These are phyloP conservation scores for Penicillium sp. DNA, from an alignment of 2,329 filamentous ascomycete genomes.

Conservation along the genomic window DNA sequence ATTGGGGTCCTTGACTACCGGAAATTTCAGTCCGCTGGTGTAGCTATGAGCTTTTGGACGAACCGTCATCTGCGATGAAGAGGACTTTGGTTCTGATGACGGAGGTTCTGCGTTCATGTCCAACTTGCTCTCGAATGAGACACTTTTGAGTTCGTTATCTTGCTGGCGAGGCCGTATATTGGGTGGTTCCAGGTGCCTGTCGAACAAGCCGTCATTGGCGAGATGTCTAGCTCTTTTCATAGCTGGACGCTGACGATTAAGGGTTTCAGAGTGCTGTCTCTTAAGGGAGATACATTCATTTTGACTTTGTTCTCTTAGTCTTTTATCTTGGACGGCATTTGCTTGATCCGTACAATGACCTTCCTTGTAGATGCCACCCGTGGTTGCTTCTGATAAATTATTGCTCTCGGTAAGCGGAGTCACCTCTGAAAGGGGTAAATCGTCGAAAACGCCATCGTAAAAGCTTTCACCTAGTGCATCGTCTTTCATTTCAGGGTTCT, in stretches of 20 bases:
- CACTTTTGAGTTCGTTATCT: not conserved
- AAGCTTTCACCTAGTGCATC: constrained; percentile 26
- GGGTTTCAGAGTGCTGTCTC: not conserved
- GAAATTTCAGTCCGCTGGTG: constrained; percentile 60
- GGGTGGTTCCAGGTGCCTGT: not conserved
- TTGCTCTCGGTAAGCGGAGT: not conserved
- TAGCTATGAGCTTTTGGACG: constrained; percentile 31
- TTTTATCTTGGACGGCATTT: not conserved
- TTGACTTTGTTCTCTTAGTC: not conserved
- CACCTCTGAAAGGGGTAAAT: constrained; percentile 9
- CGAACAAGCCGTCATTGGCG: not conserved
- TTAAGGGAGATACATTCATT: not conserved
- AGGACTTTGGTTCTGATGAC: constrained; percentile 22
- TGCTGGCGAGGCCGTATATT: not conserved
- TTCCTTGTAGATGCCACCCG: not conserved
- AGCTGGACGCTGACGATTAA: not conserved
- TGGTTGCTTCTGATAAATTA: not conserved
- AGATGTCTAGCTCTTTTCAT: constrained; percentile 11
- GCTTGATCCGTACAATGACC: not conserved
- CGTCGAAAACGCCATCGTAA: constrained; percentile 24
- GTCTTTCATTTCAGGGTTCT: constrained; percentile 2
- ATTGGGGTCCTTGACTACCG: constrained; percentile 73
- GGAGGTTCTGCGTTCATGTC: constrained; percentile 4
- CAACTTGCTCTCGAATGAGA: constrained; percentile 7
- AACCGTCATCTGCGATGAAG: constrained; percentile 29